phyloP scores from a whole-genome alignment of 495 filamentous ascomycete species.

The Aspergillus campestris region DNA sequence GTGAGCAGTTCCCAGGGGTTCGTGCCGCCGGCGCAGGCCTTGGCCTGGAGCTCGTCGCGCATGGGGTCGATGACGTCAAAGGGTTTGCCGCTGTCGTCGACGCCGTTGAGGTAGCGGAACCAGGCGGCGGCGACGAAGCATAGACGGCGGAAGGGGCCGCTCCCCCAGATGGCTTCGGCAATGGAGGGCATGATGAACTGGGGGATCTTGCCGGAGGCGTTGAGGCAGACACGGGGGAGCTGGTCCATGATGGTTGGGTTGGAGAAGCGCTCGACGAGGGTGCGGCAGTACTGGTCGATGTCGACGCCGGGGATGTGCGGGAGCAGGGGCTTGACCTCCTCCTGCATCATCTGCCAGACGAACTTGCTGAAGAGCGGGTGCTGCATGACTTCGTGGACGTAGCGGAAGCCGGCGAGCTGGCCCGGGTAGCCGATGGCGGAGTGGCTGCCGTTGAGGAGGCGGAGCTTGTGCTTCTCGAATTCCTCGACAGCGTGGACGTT shows the following conservation, averaged over 20 bases:
- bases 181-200: conserved; percentile 45
- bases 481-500: conserved; percentile 37
- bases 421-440: conserved; percentile 38
- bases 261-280: conserved; percentile 40
- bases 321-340: conserved; percentile 40
- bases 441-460: conserved; percentile 40
- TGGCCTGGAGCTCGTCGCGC: conserved; percentile 33
- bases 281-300: conserved; percentile 38
- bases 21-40: conserved; percentile 28
- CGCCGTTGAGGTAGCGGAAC: conserved; percentile 37
- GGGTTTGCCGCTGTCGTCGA: conserved; percentile 31
- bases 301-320: conserved; percentile 37
- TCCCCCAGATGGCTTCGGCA: conserved; percentile 38
- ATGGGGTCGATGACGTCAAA: conserved; percentile 38
- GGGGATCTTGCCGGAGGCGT: conserved; percentile 41
- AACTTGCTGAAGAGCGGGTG: conserved; percentile 32
- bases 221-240: conserved; percentile 37
- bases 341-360: conserved; percentile 40
- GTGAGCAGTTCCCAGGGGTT: conserved; percentile 29
- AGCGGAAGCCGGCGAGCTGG: conserved; percentile 37
- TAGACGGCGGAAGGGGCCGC: conserved; percentile 35
- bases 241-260: conserved; percentile 42
- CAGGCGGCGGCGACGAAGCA: conserved; percentile 38
- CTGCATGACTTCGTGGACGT: conserved; percentile 41
- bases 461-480: conserved; percentile 44